phyloP scores from a whole-genome alignment of 163 green algal species.

The Smithsoniella earleae region DNA sequence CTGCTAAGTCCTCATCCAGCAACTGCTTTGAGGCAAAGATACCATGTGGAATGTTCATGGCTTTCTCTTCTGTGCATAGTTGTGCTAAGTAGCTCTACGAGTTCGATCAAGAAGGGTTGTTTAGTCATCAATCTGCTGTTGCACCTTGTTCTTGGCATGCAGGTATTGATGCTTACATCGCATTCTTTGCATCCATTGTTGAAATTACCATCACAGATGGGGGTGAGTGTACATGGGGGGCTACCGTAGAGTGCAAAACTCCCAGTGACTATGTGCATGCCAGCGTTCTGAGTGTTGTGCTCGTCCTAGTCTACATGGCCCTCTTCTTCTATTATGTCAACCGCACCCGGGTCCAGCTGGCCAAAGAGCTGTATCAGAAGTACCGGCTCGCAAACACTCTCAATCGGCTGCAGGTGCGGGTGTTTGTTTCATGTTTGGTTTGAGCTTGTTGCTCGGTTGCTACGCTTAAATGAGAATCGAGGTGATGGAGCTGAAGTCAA shows the following conservation, averaged over 20 bases:
- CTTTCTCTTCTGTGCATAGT: too few relatives aligned
- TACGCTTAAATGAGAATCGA: not conserved
- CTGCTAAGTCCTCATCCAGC: too few relatives aligned
- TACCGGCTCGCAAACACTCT: conserved; percentile 34
- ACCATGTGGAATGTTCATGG: too few relatives aligned
- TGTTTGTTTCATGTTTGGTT: not conserved
- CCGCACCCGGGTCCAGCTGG: too few relatives aligned
- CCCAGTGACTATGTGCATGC: not conserved
- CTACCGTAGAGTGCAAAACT: not conserved
- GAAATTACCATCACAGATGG: not conserved
- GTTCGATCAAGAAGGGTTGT: too few relatives aligned
- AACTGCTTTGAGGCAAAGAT: too few relatives aligned
- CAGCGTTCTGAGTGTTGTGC: not conserved
- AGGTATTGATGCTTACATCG: not conserved
- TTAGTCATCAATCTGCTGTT: too few relatives aligned
- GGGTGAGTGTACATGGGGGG: not conserved
- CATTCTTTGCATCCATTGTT: too few relatives aligned
- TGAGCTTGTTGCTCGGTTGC: not conserved
- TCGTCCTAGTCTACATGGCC: not conserved
- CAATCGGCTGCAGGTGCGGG: conserved; percentile 32
- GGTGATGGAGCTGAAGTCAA: not conserved
- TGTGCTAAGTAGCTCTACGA: too few relatives aligned
- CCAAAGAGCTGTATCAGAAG: conserved; percentile 35
- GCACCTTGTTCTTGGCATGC: not conserved
- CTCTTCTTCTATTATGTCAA: too few relatives aligned